Conservation (phyloP, 2,329 filamentous ascomycete species). For the Fusarium duplospermum region DNA sequence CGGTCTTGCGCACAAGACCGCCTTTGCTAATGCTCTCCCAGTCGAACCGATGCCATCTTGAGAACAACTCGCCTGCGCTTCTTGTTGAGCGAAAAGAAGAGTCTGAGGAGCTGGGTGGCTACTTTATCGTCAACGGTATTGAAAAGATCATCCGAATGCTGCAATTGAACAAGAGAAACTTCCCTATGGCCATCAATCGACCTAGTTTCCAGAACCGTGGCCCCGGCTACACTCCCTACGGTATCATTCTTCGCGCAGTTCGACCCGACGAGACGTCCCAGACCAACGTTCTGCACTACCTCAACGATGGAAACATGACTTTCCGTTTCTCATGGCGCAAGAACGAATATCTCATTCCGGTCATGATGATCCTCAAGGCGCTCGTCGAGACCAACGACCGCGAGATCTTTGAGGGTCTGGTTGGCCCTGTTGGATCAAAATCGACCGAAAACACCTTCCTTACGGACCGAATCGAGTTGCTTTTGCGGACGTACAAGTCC, state of each 20-base stretch:
- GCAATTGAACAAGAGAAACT: conserved; percentile 90
- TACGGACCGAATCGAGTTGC: conserved; percentile 91
- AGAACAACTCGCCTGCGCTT: conserved; percentile 83
- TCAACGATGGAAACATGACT: conserved; percentile 94
- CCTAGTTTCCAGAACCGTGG: conserved; percentile 91
- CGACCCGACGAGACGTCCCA: conserved; percentile 98
- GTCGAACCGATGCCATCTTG: conserved; percentile 91
- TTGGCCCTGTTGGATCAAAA: conserved; percentile 81
- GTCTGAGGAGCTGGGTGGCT: conserved; percentile 94
- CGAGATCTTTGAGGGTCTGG: conserved; percentile 94
- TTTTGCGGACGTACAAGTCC: conserved; percentile 92
- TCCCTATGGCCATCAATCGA: conserved; percentile 92
- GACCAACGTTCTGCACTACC: conserved; percentile 96
- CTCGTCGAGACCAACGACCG: conserved; percentile 95
- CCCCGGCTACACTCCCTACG: conserved; percentile 86
- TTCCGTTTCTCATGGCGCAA: conserved; percentile 99
- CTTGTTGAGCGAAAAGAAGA: conserved; percentile 92
- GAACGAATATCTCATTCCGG: conserved; percentile 94
- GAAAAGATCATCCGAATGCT: conserved; percentile 96
- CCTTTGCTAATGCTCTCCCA: conserved; percentile 50
- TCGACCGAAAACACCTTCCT: conserved; percentile 90
- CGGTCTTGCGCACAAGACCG: not conserved
- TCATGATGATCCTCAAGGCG: conserved; percentile 97
- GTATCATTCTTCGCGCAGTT: conserved; percentile 91
- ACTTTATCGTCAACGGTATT: conserved; percentile 97